These are phyloP conservation scores for Myotisia sp. DNA, from an alignment of 2,329 filamentous ascomycete species.

Conservation along the genomic window DNA sequence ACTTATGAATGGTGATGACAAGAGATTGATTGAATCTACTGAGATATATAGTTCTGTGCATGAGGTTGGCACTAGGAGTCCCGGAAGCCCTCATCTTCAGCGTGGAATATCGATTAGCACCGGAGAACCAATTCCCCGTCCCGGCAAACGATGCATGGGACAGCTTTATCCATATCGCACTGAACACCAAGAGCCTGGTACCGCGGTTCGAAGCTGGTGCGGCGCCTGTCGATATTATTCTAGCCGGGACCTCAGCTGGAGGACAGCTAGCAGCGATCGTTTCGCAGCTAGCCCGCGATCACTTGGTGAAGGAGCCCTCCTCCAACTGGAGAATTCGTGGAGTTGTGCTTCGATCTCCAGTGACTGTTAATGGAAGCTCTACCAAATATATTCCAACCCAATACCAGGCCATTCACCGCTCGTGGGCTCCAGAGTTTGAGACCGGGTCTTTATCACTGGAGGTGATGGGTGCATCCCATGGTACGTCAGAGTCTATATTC, in stretches of 20 bases:
- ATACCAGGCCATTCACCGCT: slow-evolving; percentile 4
- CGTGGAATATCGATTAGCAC: slow-evolving; percentile 13
- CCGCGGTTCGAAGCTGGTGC: not conserved
- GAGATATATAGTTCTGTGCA: slow-evolving; percentile 2
- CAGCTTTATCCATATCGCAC: slow-evolving; percentile 1
- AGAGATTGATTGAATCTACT: too few relatives aligned
- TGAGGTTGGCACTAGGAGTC: slow-evolving; percentile 2
- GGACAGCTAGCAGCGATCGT: slow-evolving; percentile 5
- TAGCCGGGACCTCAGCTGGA: slow-evolving; percentile 6
- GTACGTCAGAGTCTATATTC: slow-evolving; percentile 3
- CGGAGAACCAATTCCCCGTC: slow-evolving; percentile 10
- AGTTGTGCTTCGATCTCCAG: slow-evolving; percentile 1
- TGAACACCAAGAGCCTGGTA: not conserved
- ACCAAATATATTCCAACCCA: slow-evolving; percentile 4
- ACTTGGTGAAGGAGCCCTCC: not conserved
- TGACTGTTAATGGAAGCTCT: slow-evolving; percentile 6
- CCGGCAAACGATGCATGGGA: slow-evolving; percentile 7
- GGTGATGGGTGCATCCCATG: slow-evolving; percentile 3
- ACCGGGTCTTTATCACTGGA: not conserved
- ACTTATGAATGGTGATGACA: too few relatives aligned
- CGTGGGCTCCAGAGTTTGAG: slow-evolving; percentile 5
- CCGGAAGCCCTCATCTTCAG: slow-evolving; percentile 11
- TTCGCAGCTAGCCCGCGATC: slow-evolving; percentile 3
- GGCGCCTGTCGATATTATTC: not conserved
- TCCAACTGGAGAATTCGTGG: slow-evolving; percentile 2